Base-by-base conservation (phyloP, 441 rosid genomes). In the Pelargonium cotyledonis region DNA sequence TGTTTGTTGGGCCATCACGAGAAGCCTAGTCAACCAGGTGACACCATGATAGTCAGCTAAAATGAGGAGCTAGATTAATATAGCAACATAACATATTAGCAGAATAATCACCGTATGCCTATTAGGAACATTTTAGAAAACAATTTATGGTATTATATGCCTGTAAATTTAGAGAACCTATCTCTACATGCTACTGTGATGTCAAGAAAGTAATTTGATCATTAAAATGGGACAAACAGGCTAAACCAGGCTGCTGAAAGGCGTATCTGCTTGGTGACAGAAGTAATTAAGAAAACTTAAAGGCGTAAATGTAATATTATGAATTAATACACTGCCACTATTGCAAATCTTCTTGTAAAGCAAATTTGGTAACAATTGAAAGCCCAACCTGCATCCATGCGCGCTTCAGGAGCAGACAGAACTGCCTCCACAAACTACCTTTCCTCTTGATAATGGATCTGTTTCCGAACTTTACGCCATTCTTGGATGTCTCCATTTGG, bases 1-100 rank as follows among this genome's bases (percentile, higher is more conserved):
- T 89, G 80, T 91, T 94, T 65, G 99, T 94, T 44, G 99, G 96
- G 47, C 95, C 96, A 87, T 94, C 96, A 70, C 95, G 89, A 77
- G 89, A 89, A 78, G 99, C 99, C 97, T 94, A 72, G 67, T 65
- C 53, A 73, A 65, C 72, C 76, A 68, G 23, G 65, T 58, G 44
- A 71, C 19, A 78, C 65, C 73, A 63, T 58, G 44, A 71, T 19
- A 78, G 66, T 75, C 1, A 77, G 71, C 72, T 63, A 70, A 8
- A 76, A 67, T 26, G 67, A 64, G 63, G n/a, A 55, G 65, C 11
- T 16, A 43, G 14, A 67, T 12, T 10, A 6, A 58, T 55, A 72
- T 47, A 58, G 23, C 44, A 60, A 65, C 31, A 31, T 19, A 65
- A 57, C 4, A 21, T 14, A 70, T 53, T 26, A 70, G 38, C 65